Evolutionary conservation across 495 filamentous ascomycete species (phyloP).

Genomic region (Daldinia caldariorum): DNA sequence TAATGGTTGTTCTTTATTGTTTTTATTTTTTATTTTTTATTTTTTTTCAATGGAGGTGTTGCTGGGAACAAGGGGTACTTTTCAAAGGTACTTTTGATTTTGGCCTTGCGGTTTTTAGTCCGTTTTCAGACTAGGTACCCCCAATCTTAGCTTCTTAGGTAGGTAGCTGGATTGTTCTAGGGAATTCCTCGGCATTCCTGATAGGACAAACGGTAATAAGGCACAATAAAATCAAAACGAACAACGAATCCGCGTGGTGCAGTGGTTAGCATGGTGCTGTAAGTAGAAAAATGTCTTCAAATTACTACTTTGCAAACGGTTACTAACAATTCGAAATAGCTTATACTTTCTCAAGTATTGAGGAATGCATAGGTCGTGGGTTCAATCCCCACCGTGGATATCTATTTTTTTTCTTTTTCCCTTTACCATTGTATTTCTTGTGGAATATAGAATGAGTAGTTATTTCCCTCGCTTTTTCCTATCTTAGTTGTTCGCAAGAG

Average conservation of each 20-base stretch:
- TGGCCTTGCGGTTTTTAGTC: neutral
- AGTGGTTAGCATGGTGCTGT: constrained; percentile 21
- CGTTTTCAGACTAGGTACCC: neutral
- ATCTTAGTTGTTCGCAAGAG: too few species aligned
- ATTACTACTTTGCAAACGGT: neutral
- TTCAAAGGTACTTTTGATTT: neutral
- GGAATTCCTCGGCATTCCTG: neutral
- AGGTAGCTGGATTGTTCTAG: neutral
- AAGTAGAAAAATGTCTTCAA: neutral
- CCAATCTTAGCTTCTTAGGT: neutral
- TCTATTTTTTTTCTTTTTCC: neutral
- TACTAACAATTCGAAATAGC: neutral
- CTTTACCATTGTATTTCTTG: neutral
- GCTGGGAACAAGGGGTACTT: neutral
- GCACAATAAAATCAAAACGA: neutral
- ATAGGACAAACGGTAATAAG: neutral
- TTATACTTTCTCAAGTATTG: constrained; percentile 12
- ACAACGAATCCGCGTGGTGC: constrained; percentile 13
- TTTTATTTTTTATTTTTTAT: too few species aligned
- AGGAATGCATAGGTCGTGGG: constrained; percentile 18
- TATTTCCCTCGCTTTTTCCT: too few species aligned
- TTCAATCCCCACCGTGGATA: constrained; percentile 20
- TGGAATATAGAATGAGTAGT: too few species aligned
- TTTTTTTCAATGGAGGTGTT: too few species aligned
- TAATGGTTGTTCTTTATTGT: neutral